Evolutionary conservation across 768 basidiomycete genomes (phyloP), one percentile per base, ranked within the genome.

Genomic region (Mycena rebaudengoi): DNA sequence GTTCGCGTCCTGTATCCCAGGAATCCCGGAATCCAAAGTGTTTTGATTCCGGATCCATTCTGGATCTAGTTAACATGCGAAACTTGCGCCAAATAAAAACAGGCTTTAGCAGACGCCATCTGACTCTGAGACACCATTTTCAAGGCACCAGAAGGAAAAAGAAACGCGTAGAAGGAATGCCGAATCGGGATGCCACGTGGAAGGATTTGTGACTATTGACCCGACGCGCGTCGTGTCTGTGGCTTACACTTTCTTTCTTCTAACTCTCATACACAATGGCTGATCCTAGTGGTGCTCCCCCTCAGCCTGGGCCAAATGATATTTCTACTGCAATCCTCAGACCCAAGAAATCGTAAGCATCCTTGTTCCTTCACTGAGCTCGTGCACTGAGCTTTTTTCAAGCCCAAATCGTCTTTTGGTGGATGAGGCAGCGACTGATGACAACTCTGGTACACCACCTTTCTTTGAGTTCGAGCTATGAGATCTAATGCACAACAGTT

Each of bases 331-430:
- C 97, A 48, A 99, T 99, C 76, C 84, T 99, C 63, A 83, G 98
- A 65, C 91, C 91, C 67, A 99, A 99, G 92, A 97, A 98, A 86
- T 96, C 95, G 97, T 98, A 77, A 69, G 95, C 85, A 20, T 44
- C 33, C n/a, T 29, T 21, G 56, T 65, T 44, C 44, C 26, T 65
- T 41, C 37, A 45, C 29, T 54, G 39, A 6, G 57, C 60, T 70
- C 67, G 64, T 56, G 56, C 71, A 32, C 66, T 62, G 67, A 62
- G 60, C 49, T 18, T 60, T 65, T 53, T 70, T 5, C 71, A 99
- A 96, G 23, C n/a, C 97, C 98, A 30, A 98, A 98, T 83, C 95
- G 97, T 75, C 87, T 99, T 66, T 93, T 99, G 73, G 96, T 98
- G 68, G 97, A 99, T 73, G 98, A 99, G 75, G 89, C 95, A 33